These are phyloP conservation scores for Endocarpon pusillum DNA, from an alignment of 495 filamentous ascomycete genomes.

Conservation along the genomic window DNA sequence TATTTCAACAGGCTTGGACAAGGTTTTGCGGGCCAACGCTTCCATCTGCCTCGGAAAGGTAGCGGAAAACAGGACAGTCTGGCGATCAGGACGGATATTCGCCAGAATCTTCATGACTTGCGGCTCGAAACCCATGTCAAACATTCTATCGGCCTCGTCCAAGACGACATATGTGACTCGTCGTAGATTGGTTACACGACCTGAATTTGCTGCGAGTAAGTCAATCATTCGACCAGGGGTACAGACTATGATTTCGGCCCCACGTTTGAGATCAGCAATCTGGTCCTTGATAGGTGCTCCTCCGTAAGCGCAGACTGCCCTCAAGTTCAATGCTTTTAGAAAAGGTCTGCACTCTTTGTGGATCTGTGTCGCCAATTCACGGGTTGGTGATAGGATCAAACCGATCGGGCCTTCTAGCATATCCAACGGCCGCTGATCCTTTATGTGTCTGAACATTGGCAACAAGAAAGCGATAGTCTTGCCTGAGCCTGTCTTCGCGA, in stretches of 20 bases:
- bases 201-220: slow-evolving; percentile 78
- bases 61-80: slow-evolving; percentile 90
- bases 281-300: slow-evolving; percentile 95
- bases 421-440: slow-evolving; percentile 73
- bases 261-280: slow-evolving; percentile 88
- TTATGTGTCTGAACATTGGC: slow-evolving; percentile 95
- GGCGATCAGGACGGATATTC: slow-evolving; percentile 78
- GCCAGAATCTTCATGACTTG: slow-evolving; percentile 93
- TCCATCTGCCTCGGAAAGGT: slow-evolving; percentile 95
- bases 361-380: slow-evolving; percentile 90
- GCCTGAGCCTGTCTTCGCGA: slow-evolving; percentile 97
- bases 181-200: slow-evolving; percentile 77
- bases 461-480: slow-evolving; percentile 93
- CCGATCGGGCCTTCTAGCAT: slow-evolving; percentile 74
- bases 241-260: slow-evolving; percentile 86
- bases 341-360: slow-evolving; percentile 89
- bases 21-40: slow-evolving; percentile 67
- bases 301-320: slow-evolving; percentile 88
- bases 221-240: slow-evolving; percentile 97
- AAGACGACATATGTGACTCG: slow-evolving; percentile 85
- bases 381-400: slow-evolving; percentile 84
- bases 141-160: slow-evolving; percentile 98
- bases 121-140: slow-evolving; percentile 98
- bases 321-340: slow-evolving; percentile 73
- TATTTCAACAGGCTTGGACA: slow-evolving; percentile 80